Conservation (phyloP, 2,329 filamentous ascomycete species). For the Neobulgaria alba region DNA sequence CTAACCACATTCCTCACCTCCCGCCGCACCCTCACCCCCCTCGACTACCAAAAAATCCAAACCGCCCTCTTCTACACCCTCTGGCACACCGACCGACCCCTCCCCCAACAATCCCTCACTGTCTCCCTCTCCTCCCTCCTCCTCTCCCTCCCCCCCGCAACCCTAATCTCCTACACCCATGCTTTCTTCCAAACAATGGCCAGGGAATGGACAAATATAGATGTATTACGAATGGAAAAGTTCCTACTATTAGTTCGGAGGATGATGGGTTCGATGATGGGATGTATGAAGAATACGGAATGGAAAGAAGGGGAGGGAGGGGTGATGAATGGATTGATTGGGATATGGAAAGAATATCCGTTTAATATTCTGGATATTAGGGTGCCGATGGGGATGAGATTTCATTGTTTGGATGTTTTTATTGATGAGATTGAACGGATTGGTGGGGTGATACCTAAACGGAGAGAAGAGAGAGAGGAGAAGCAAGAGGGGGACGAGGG, state of each 20-base stretch:
- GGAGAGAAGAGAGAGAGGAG: no score
- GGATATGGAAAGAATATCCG: slow-evolving; percentile 37
- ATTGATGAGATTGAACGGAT: slow-evolving; percentile 79
- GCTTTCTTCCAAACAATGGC: slow-evolving; percentile 66
- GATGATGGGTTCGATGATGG: slow-evolving; percentile 65
- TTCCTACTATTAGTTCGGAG: slow-evolving; percentile 78
- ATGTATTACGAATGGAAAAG: slow-evolving; percentile 80
- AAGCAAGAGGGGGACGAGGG: slow-evolving; percentile 23
- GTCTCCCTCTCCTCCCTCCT: slow-evolving; percentile 66
- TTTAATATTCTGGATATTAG: slow-evolving; percentile 34
- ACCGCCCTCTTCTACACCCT: slow-evolving; percentile 89
- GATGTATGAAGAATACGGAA: slow-evolving; percentile 29
- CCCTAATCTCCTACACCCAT: slow-evolving; percentile 40
- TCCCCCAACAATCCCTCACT: slow-evolving; percentile 79
- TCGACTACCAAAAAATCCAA: slow-evolving; percentile 83
- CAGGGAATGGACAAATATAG: slow-evolving; percentile 61
- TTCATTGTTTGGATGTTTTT: slow-evolving; percentile 87
- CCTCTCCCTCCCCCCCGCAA: slow-evolving; percentile 43
- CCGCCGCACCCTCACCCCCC: slow-evolving; percentile 48
- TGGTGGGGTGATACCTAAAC: slow-evolving; percentile 46
- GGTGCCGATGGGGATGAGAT: slow-evolving; percentile 73
- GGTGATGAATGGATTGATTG: slow-evolving; percentile 35
- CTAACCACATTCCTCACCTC: slow-evolving; percentile 67
- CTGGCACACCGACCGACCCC: slow-evolving; percentile 87
- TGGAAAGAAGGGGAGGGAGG: slow-evolving; percentile 29